phyloP scores from a whole-genome alignment of 2,329 filamentous ascomycete genomes.

The Zelopaecilomyces penicillatus region DNA sequence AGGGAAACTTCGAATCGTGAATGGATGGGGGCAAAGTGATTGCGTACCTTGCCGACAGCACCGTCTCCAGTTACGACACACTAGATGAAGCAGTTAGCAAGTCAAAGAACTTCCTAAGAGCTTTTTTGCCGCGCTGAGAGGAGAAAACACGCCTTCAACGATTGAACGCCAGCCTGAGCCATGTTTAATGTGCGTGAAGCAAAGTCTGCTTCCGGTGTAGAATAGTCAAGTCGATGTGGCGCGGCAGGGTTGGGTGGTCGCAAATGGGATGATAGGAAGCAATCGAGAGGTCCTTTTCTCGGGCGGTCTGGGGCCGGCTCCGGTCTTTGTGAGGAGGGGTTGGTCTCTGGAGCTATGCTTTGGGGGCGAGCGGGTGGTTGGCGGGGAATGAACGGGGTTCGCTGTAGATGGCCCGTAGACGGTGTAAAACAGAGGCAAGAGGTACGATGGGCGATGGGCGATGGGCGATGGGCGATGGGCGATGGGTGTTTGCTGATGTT shows the following conservation, averaged over 20 bases:
- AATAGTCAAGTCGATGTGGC: conserved; percentile 4
- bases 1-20: neutral
- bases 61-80: conserved; percentile 98
- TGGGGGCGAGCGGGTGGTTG: no score
- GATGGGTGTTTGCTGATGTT: neutral
- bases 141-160: conserved; percentile 62
- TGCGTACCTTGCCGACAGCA: conserved; percentile 87
- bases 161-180: conserved; percentile 76
- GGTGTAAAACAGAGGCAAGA: neutral
- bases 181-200: conserved; percentile 38
- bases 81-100: conserved; percentile 41
- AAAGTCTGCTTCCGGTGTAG: conserved; percentile 9
- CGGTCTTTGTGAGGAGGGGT: no score
- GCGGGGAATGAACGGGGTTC: neutral
- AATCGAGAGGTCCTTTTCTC: neutral
- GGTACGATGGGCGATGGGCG: conserved; percentile 1
- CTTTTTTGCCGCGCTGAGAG: no score
- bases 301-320: neutral
- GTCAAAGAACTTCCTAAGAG: conserved; percentile 8
- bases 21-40: conserved; percentile 4
- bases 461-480: conserved; percentile 2
- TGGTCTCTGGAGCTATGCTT: no score
- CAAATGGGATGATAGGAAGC: neutral
- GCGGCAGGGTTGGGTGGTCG: conserved; percentile 2
- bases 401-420: neutral